Evolutionary conservation across 495 filamentous ascomycete genomes (phyloP), one percentile per base, ranked within the genome.

Genomic region (Lophiostoma macrostomum): DNA sequence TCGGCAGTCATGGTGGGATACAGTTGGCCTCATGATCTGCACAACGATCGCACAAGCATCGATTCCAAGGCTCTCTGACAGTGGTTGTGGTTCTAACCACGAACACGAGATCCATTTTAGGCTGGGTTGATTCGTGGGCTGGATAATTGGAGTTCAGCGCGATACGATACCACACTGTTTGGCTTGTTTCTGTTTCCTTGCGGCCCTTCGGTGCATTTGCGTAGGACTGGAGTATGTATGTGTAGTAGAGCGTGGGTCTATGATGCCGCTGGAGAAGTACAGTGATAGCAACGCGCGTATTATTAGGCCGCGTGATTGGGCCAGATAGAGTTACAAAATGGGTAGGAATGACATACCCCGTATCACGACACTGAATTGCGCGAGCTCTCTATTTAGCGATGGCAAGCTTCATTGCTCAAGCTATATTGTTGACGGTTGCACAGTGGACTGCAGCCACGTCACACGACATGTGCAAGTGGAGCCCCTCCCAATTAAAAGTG

Each of bases 101-200:
- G 3, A n/a, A 27, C 39, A 20, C 39, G 24, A 14, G 39, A 31
- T 44, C 36, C 41, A 38, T 22, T 10, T 18, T 55, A 31, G 34
- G 19, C 37, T 52, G 40, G 39, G 18, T 39, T 52, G 42, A 28
- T n/a, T 30, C 10, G 24, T 14, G 45, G 37, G 28, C 47, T 45
- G 54, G 54, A 58, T 49, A 53, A 28, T n/a, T 24, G 56, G 56
- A 53, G 56, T 60, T 60, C 49, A 25, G 8, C 13, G 16, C 28
- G 39, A 25, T 20, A 60, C 41, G 56, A 60, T 60, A 60, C 56
- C 56, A 58, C 43, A 48, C 22, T 49, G 35, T 36, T 48, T 60
- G 23, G 36, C 8, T 48, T 49, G 10, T 14, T 40, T 49, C 32
- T 47, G 31, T 41, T 45, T 38, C 29, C n/a, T 39, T 14, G 5